Percentiles rank a stretch among this genome's conserved stretches.
Conservation (phyloP, 768 basidiomycete genomes). For the Russula brevipes region DNA sequence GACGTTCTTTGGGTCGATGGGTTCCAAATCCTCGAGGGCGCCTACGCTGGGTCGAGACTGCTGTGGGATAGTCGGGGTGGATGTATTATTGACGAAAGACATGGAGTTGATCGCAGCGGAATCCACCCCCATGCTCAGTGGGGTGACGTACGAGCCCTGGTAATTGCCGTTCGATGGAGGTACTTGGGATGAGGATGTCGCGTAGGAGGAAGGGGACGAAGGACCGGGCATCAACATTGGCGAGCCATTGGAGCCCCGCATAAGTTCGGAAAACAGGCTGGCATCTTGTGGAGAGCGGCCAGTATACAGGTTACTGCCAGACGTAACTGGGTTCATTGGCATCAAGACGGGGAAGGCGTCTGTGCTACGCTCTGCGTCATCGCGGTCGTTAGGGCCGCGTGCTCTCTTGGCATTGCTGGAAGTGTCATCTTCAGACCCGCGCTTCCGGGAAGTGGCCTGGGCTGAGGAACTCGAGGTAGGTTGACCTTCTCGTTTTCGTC, state of each 20-base stretch:
- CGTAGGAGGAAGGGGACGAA: conserved; percentile 34
- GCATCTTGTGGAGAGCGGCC: conserved; percentile 41
- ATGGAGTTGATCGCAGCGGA: conserved; percentile 43
- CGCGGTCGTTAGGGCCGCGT: conserved; percentile 38
- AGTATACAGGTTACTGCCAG: conserved; percentile 42
- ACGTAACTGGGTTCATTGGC: conserved; percentile 43
- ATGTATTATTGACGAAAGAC: conserved; percentile 36
- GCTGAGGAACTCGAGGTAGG: conserved; percentile 27
- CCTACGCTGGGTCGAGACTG: conserved; percentile 31
- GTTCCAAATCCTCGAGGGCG: conserved; percentile 42
- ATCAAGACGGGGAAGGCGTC: conserved; percentile 53
- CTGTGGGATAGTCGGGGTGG: conserved; percentile 31
- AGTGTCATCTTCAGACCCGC: conserved; percentile 49
- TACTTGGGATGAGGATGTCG: conserved; percentile 24
- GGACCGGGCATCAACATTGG: conserved; percentile 50
- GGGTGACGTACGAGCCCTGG: conserved; percentile 48
- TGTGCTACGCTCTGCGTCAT: conserved; percentile 39
- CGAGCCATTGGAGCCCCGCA: conserved; percentile 39
- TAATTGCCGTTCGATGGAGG: conserved; percentile 24
- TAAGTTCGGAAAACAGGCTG: conserved; percentile 42
- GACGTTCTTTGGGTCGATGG: conserved; percentile 64
- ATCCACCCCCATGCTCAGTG: conserved; percentile 55
- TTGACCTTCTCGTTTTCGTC: conserved; percentile 49
- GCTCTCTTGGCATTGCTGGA: conserved; percentile 46
- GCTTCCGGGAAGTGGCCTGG: conserved; percentile 42